Evolutionary conservation across 208 protist genomes (phyloP), one percentile per base, ranked within the genome.

Genomic region (Crithidia sp.): DNA sequence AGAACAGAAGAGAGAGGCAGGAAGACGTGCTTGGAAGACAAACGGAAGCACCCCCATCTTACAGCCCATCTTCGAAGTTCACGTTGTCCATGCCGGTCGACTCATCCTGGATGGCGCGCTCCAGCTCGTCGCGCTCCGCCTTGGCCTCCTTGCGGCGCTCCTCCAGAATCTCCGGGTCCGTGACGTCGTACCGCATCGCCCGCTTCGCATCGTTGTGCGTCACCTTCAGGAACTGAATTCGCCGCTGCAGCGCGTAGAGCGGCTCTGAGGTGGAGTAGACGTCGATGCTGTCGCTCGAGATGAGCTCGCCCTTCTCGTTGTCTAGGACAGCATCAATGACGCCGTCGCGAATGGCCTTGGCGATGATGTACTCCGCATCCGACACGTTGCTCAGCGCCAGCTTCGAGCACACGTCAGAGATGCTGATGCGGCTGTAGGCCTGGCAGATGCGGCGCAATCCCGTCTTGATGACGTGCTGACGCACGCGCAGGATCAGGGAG

Each of bases 391-490:
- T 97, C 69, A 99, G 96, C 6, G 95, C 77, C 28, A 99, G 89
- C 86, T 99, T 99, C 56, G 87, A 70, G 76, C 94, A 97, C 65
- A 99, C 88, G 64, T 99, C 98, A 3, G 75, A 66, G 41, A 99
- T 94, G 59, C 97, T 98, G 74, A 99, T 99, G 69, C 96, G 89
- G 45, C 96, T 99, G 80, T 99, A 99, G 19, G 95, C 89, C 19
- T 98, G 85, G 84, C 91, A 98, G 71, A 99, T 98, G 71, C 96
- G 97, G 12, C 97, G 91, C 59, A 99, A 85, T 40, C 98, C 98
- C 17, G 98, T 99, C 88, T 95, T 95, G 79, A 99, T 99, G 5
- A 99, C 98, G 83, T 99, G 99, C 78, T 99, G 98, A 39, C 97
- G 91, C 52, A 99, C 88, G 13, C 97, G 89, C 73, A 97, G 80